These are phyloP conservation scores for Heterobasidion occidentale DNA, from an alignment of 1,284 basidiomycete species.

Conservation along the genomic window DNA sequence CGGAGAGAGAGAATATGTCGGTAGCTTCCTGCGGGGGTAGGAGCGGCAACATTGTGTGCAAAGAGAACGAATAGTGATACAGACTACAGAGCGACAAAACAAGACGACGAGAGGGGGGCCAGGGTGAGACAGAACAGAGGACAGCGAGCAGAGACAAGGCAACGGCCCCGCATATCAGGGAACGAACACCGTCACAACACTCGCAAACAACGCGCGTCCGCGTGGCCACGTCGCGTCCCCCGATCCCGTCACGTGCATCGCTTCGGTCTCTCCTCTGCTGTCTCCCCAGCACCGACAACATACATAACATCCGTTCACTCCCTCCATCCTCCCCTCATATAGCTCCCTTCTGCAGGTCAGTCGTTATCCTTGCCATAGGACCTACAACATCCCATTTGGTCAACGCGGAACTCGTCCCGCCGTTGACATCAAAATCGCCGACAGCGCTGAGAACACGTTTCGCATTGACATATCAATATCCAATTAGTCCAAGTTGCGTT, in stretches of 20 bases:
- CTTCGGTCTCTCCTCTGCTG: not conserved
- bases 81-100: slow-evolving; percentile 7
- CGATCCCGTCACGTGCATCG: not conserved
- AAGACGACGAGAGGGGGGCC: slow-evolving; percentile 6
- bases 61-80: slow-evolving; percentile 12
- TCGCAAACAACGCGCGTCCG: slow-evolving; percentile 23
- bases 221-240: not conserved
- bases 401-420: no score
- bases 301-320: no score
- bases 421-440: no score
- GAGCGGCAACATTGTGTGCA: slow-evolving; percentile 17
- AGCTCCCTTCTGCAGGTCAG: no score
- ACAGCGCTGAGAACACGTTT: no score
- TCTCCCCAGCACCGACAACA: no score
- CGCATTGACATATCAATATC: no score
- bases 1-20: slow-evolving; percentile 47
- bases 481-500: no score
- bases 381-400: no score
- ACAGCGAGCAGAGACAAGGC: not conserved
- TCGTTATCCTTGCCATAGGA: no score
- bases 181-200: slow-evolving; percentile 24
- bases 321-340: no score
- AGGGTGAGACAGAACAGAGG: not conserved
- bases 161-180: slow-evolving; percentile 5
- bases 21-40: slow-evolving; percentile 25